Conservation (phyloP, 768 basidiomycete species). For the Auricularia sp. region DNA sequence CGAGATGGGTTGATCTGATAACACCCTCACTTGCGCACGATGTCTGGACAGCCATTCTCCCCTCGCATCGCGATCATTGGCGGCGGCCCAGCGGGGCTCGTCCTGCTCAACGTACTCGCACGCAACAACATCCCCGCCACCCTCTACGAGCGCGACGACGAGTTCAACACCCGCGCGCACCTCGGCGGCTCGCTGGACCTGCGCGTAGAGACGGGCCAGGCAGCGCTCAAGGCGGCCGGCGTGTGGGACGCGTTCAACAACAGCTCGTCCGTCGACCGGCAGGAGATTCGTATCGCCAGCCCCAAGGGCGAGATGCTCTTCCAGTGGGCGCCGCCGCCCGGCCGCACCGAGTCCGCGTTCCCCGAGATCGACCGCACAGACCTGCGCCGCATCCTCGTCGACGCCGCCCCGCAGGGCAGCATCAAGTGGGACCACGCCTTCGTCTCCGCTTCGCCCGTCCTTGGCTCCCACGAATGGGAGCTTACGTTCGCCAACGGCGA, state of each 20-base stretch:
- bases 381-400: conserved; percentile 11
- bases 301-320: background rate
- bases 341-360: background rate
- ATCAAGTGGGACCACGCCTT: conserved; percentile 8
- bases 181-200: conserved; percentile 20
- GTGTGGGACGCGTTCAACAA: conserved; percentile 15
- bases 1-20: too few relatives aligned
- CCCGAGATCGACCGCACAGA: conserved; percentile 1
- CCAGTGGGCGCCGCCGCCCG: background rate
- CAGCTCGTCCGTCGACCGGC: conserved; percentile 12
- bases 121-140: conserved; percentile 11
- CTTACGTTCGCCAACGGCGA: background rate
- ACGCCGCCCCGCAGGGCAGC: conserved; percentile 7
- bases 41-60: background rate
- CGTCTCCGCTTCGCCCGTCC: background rate
- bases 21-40: too few relatives aligned
- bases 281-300: conserved; percentile 16
- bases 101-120: conserved; percentile 20
- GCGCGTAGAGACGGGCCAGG: conserved; percentile 18
- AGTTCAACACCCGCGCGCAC: conserved; percentile 11
- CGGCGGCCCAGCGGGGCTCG: conserved; percentile 20
- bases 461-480: background rate
- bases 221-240: conserved; percentile 14
- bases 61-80: conserved; percentile 16
- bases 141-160: conserved; percentile 18